Percentiles rank a stretch among this genome's conserved stretches.
These are phyloP conservation scores for Olyra latifolia DNA, from an alignment of 176 grass and related monocot genomes.

Conservation along the genomic window DNA sequence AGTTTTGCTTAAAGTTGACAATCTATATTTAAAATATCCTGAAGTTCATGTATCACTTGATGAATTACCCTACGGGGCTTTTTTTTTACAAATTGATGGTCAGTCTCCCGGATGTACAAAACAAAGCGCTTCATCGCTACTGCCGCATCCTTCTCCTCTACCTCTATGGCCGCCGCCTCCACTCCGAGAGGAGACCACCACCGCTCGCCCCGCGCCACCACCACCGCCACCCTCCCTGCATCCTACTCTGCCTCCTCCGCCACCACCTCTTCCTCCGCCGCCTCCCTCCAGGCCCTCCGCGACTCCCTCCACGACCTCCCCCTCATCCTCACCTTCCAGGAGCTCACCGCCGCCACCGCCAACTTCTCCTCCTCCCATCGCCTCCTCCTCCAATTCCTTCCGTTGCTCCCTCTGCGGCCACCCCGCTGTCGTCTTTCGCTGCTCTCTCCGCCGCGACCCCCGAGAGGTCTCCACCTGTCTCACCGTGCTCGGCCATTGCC, in stretches of 20 bases:
- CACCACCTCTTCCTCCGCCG: constrained; percentile 52
- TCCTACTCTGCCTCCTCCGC: constrained; percentile 30
- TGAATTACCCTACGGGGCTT: no score
- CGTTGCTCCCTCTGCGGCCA: constrained; percentile 68
- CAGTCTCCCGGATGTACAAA: constrained; percentile 63
- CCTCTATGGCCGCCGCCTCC: not conserved
- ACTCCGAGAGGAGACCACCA: not conserved
- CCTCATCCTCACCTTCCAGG: constrained; percentile 56
- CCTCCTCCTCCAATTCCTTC: constrained; percentile 44
- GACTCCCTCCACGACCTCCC: constrained; percentile 61
- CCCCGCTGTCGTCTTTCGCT: constrained; percentile 71
- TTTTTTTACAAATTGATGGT: no score
- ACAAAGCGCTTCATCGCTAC: constrained; percentile 56
- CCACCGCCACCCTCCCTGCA: constrained; percentile 16
- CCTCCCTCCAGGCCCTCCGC: constrained; percentile 49
- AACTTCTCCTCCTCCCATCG: constrained; percentile 62
- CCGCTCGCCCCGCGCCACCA: not conserved
- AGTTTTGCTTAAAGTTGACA: no score
- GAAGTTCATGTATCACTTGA: no score
- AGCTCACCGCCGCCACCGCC: constrained; percentile 66
- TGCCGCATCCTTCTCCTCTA: not conserved
- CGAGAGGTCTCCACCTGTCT: constrained; percentile 38
- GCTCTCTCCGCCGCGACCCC: constrained; percentile 53
- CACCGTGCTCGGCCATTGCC: constrained; percentile 63
- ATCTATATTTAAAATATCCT: no score